These are phyloP conservation scores for Pseudophaeomoniella oleicola DNA, from an alignment of 2,329 filamentous ascomycete genomes.

Conservation along the genomic window DNA sequence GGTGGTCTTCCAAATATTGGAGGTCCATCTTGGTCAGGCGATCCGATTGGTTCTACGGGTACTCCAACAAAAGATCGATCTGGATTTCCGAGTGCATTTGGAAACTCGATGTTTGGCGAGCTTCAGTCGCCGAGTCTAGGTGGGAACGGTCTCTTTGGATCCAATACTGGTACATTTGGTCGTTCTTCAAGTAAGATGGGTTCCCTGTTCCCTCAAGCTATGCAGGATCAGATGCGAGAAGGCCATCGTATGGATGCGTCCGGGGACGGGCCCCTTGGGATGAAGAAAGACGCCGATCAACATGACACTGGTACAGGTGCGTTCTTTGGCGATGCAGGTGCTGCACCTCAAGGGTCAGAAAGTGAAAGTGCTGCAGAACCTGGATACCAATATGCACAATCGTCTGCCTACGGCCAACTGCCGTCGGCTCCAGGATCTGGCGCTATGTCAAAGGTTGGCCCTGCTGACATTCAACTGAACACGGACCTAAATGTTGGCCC, in stretches of 20 bases:
- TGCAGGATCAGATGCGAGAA: slow-evolving; percentile 80
- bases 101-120: slow-evolving; percentile 59
- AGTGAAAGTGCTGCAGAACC: not conserved
- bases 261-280: slow-evolving; percentile 8
- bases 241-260: slow-evolving; percentile 11
- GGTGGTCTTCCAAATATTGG: slow-evolving; percentile 40
- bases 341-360: not conserved
- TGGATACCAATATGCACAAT: not conserved
- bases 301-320: not conserved
- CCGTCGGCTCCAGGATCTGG: not conserved
- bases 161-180: slow-evolving; percentile 2
- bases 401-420: not conserved
- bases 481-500: slow-evolving; percentile 15
- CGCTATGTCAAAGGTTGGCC: slow-evolving; percentile 17
- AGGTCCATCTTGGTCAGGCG: slow-evolving; percentile 43
- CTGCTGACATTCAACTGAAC: slow-evolving; percentile 1
- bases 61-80: slow-evolving; percentile 49
- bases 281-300: not conserved
- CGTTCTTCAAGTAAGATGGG: slow-evolving; percentile 70
- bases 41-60: slow-evolving; percentile 42
- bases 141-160: slow-evolving; percentile 33
- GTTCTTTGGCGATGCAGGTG: not conserved
- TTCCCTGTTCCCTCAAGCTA: slow-evolving; percentile 71
- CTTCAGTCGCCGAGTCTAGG: slow-evolving; percentile 61
- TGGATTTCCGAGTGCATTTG: slow-evolving; percentile 35